A percentile compares a stretch with the other conserved stretches of the same genome.
These are phyloP conservation scores for Arachis hypogaea DNA, from an alignment of 306 rosid genomes.

Conservation along the genomic window DNA sequence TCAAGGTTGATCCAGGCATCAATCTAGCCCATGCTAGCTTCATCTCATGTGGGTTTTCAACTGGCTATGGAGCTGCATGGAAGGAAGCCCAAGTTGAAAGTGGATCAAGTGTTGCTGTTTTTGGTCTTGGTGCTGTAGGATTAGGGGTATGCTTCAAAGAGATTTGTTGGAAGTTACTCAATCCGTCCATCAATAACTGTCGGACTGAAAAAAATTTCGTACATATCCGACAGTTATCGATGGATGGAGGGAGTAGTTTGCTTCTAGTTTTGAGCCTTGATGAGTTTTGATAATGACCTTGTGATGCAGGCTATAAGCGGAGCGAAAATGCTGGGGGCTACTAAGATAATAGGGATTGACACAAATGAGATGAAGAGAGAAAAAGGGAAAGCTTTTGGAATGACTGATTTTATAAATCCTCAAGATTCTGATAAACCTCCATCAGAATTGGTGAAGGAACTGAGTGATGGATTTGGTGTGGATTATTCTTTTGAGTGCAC, in stretches of 20 bases:
- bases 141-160: neutral
- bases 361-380: conserved; percentile 36
- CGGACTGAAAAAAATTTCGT: no score
- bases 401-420: conserved; percentile 39
- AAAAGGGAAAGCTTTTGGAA: conserved; percentile 31
- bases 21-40: neutral
- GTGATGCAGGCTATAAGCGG: conserved; percentile 38
- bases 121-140: neutral
- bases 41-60: neutral
- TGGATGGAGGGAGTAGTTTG: neutral
- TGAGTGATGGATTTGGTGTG: conserved; percentile 50
- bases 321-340: conserved; percentile 42
- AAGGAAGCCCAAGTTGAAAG: neutral
- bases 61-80: neutral
- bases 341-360: conserved; percentile 48
- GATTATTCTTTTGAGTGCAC: conserved; percentile 54
- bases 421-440: conserved; percentile 21
- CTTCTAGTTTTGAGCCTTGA: neutral
- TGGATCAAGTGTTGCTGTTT: neutral
- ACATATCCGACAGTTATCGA: no score
- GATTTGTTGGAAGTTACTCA: neutral
- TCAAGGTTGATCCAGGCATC: neutral
- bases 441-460: conserved; percentile 38
- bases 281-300: neutral
- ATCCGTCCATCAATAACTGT: no score